Base-by-base conservation (phyloP, 306 rosid genomes). In the Delonix regia region DNA sequence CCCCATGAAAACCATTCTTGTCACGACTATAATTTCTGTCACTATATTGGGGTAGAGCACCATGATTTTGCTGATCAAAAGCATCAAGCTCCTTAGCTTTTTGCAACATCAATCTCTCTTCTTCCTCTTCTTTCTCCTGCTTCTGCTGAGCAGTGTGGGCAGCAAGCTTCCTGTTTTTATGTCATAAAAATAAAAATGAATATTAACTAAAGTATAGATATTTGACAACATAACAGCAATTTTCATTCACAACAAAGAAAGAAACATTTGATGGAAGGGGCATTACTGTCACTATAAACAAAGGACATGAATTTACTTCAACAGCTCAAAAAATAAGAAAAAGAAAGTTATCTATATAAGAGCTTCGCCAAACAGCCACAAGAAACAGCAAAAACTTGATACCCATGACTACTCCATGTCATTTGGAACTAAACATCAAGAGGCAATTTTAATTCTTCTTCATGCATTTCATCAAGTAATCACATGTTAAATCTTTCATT, bases 11-110 rank as follows among this genome's bases (percentile, higher is more conserved):
- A 25, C 92, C 97, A 62, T 85, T 88, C 80, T 95, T 95, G 52
- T 87, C 99, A 9, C 64, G 89, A 87, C 82, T 84, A 65, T 86
- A 88, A 84, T 82, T 91, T 84, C 92, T 80, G 73, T 90, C 98
- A 34, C 86, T 93, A 84, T 89, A 88, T 59, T 92, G 98, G 11
- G 99, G 99, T 14, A 93, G 82, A 27, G 98, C 98, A 42, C 99
- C 97, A 48, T 95, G 99, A 81, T 95, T 95, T 89, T 95, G 98
- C 82, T 93, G 98, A 85, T 95, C 99, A 86, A 95, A 95, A 53
- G 94, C 98, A 83, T 91, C 97, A 42, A 93, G 96, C 78, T 91
- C 98, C 81, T 94, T 90, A 71, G 96, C 97, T 85, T 90, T 95
- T 84, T 95, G 93, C 76, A 80, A 83, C 86, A 71, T 62, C 73